Evolutionary conservation across 129 eudicot species (phyloP).

Genomic region (Escallonia herrerae): DNA sequence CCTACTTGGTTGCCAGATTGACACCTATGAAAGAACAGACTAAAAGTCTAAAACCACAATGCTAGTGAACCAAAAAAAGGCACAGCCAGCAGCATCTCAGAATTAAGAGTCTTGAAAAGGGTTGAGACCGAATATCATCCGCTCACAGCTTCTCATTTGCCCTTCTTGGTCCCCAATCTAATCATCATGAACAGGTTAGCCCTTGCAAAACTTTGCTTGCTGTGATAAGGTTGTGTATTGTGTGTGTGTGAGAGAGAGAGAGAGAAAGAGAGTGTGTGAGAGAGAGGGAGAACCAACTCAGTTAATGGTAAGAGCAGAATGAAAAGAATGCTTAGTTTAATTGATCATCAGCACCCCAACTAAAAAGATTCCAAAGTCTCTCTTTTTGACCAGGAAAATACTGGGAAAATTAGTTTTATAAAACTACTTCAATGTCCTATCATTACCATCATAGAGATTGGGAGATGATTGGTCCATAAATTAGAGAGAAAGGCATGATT

Average conservation of each 20-base stretch:
- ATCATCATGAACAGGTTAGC: neutral
- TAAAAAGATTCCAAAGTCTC: conserved; percentile 43
- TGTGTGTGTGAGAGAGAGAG: neutral
- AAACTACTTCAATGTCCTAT: conserved; percentile 12
- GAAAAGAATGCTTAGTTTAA: neutral
- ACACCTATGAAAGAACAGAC: too few relatives aligned
- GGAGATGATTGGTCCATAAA: conserved; percentile 12
- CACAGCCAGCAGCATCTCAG: neutral
- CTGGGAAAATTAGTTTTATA: conserved; percentile 4
- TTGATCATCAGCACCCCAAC: conserved; percentile 36
- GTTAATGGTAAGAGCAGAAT: too few relatives aligned
- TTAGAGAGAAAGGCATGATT: conserved; percentile 1
- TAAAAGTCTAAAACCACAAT: too few relatives aligned
- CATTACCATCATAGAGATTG: conserved; percentile 10
- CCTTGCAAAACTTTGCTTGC: neutral
- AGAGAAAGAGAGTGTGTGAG: neutral
- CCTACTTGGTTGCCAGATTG: too few relatives aligned
- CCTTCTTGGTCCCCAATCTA: neutral
- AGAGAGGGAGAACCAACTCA: neutral
- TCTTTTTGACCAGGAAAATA: conserved; percentile 60
- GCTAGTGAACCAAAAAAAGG: too few relatives aligned
- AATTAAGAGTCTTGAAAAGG: neutral
- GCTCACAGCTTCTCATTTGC: neutral
- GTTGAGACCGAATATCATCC: neutral
- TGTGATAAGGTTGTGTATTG: neutral